A percentile compares a stretch with the other conserved stretches of the same genome.
Conservation (phyloP, 371 early-diverging fungal genomes). For the Haplosporangium sp. region DNA sequence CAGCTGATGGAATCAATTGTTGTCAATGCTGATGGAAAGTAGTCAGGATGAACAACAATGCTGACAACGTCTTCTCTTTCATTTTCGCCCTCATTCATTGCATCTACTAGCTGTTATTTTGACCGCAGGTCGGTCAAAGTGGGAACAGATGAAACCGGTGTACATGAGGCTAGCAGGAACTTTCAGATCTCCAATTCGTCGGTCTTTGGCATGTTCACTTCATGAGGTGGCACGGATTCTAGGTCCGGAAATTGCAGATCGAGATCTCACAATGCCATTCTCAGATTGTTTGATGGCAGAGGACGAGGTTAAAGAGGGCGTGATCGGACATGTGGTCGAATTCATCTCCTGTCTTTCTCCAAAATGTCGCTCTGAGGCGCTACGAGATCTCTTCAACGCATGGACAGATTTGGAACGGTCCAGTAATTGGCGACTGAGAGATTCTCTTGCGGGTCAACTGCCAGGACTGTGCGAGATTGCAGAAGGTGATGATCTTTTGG, state of each 20-base stretch:
- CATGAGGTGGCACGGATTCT: slow-evolving; percentile 68
- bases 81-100: background rate
- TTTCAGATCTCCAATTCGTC: slow-evolving; percentile 50
- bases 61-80: background rate
- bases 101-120: slow-evolving; percentile 58
- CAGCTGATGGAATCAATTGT: background rate
- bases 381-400: slow-evolving; percentile 63
- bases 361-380: slow-evolving; percentile 62
- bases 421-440: slow-evolving; percentile 66
- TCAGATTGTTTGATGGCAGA: slow-evolving; percentile 67
- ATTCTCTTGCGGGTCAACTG: slow-evolving; percentile 64
- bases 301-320: slow-evolving; percentile 70
- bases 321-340: slow-evolving; percentile 67
- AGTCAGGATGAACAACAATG: background rate
- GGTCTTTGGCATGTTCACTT: slow-evolving; percentile 67
- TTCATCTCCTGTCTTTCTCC: slow-evolving; percentile 64
- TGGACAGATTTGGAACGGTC: slow-evolving; percentile 65
- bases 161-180: slow-evolving; percentile 38
- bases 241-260: slow-evolving; percentile 66
- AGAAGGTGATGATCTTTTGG: slow-evolving; percentile 62
- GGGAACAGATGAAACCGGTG: slow-evolving; percentile 35
- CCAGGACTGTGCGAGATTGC: slow-evolving; percentile 61
- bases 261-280: slow-evolving; percentile 66
- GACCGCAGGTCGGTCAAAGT: slow-evolving; percentile 70
- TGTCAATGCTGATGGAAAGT: background rate